Base-by-base conservation (phyloP, 768 basidiomycete genomes). In the Amanita fuliginea region DNA sequence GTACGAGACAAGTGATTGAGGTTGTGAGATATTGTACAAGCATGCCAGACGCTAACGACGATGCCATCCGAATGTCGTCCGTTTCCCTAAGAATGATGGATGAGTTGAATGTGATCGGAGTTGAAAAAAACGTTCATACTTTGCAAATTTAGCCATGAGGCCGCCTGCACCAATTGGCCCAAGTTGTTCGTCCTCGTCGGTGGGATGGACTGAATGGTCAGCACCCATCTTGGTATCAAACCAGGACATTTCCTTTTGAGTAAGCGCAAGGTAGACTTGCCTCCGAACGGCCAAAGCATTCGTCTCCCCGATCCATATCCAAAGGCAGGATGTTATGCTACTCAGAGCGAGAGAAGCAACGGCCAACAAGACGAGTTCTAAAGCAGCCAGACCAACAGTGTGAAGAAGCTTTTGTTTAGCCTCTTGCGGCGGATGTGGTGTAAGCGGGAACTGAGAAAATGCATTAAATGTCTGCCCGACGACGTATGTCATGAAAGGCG, bases 101-200 rank as follows among this genome's bases (percentile, higher is more conserved):
- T 43, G 30, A 41, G 39, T 16, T 28, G 8, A 6, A 13, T 28
- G n/a, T 30, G 6, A 18, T 30, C 5, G 7, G 33, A 49, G 46
- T 26, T 4, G 4, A 33, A 33, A n/a, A n/a, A n/a, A 30, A 30
- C 9, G 19, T 24, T 60, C 66, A 44, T 50, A 89, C 91, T 81
- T 80, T 30, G 86, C 77, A 62, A 96, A 97, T 60, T 91, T 88
- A 47, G 89, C 83, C 92, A 95, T 94, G 39, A 96, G 71, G 18
- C 92, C 93, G 52, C 86, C 91, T 44, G 91, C 90, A 53, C 89
- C 88, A 42, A 83, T 68, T 34, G 78, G 73, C 21, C 76, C 75
- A 35, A 60, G 51, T 6, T 46, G 40, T 36, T 73, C 66, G 30
- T 73, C 69, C 40, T 64, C 65, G 39, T 68, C 62, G 54, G 62